phyloP scores from a whole-genome alignment of 2,329 filamentous ascomycete genomes.

The Cercospora zeae-maydis region DNA sequence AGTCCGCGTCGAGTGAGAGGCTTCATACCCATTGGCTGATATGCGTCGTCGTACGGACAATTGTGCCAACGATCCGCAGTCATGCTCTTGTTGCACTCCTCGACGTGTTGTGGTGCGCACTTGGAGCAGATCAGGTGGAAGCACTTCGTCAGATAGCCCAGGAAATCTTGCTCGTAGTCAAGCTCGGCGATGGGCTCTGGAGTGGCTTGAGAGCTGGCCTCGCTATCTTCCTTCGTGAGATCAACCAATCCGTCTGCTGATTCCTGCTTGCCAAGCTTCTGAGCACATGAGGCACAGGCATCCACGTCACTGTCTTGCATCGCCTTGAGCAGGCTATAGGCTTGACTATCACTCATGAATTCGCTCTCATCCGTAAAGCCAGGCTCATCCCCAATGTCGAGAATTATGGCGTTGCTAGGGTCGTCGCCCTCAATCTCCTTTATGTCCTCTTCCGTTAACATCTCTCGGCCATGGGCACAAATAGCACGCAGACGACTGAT shows the following conservation, averaged over 20 bases:
- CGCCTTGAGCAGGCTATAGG: constrained; percentile 79
- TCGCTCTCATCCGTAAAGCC: constrained; percentile 52
- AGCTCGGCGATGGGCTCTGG: constrained; percentile 51
- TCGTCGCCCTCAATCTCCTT: constrained; percentile 66
- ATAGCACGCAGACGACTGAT: constrained; percentile 86
- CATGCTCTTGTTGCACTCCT: constrained; percentile 31
- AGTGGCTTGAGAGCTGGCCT: constrained; percentile 42
- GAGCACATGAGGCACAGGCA: constrained; percentile 67
- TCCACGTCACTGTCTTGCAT: constrained; percentile 80
- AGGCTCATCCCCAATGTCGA: constrained; percentile 76
- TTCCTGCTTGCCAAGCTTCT: constrained; percentile 56
- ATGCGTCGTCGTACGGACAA: constrained; percentile 67
- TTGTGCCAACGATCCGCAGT: constrained; percentile 48
- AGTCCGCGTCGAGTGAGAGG: constrained; percentile 61
- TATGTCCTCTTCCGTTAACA: constrained; percentile 80
- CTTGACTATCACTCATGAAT: constrained; percentile 64
- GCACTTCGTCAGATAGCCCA: constrained; percentile 81
- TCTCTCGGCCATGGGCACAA: constrained; percentile 89
- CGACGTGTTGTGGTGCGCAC: constrained; percentile 63
- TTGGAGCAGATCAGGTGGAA: constrained; percentile 77
- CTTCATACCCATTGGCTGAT: constrained; percentile 63
- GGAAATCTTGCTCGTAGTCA: constrained; percentile 52
- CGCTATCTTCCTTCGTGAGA: constrained; percentile 52
- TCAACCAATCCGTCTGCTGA: constrained; percentile 40
- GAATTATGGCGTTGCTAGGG: constrained; percentile 76